These are phyloP conservation scores for Hymenoscyphus albidus DNA, from an alignment of 2,329 filamentous ascomycete genomes.

Conservation along the genomic window DNA sequence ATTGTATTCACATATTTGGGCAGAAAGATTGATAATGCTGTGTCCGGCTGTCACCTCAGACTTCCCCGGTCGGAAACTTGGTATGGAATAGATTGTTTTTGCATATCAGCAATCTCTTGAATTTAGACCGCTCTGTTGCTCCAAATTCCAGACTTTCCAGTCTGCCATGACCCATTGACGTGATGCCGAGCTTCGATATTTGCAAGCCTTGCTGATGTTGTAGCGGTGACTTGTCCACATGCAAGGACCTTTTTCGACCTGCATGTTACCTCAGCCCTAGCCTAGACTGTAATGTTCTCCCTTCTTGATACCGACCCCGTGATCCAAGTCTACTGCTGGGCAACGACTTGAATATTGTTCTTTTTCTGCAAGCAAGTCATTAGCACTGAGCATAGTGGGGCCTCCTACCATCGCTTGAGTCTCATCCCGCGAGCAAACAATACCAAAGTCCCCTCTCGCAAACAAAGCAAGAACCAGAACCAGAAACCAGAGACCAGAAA, in stretches of 20 bases:
- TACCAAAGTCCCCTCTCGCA: background rate
- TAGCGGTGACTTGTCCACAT: background rate
- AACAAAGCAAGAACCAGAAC: background rate
- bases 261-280: background rate
- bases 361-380: slow-evolving; percentile 61
- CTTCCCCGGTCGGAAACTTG: slow-evolving; percentile 19
- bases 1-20: slow-evolving; percentile 21
- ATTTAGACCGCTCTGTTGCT: slow-evolving; percentile 26
- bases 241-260: background rate
- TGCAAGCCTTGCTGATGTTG: background rate
- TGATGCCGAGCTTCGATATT: slow-evolving; percentile 16
- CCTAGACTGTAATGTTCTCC: background rate
- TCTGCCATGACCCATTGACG: slow-evolving; percentile 22
- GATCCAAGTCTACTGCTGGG: slow-evolving; percentile 51
- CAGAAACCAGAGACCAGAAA: slow-evolving; percentile 1
- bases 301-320: slow-evolving; percentile 4
- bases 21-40: slow-evolving; percentile 20
- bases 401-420: background rate
- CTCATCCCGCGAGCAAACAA: background rate
- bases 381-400: slow-evolving; percentile 14
- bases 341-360: slow-evolving; percentile 84
- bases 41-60: slow-evolving; percentile 24
- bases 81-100: slow-evolving; percentile 11
- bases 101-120: slow-evolving; percentile 7
- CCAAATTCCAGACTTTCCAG: slow-evolving; percentile 17